phyloP scores from a whole-genome alignment of 345 rosid genomes.

The Sisymbrium altissimum region DNA sequence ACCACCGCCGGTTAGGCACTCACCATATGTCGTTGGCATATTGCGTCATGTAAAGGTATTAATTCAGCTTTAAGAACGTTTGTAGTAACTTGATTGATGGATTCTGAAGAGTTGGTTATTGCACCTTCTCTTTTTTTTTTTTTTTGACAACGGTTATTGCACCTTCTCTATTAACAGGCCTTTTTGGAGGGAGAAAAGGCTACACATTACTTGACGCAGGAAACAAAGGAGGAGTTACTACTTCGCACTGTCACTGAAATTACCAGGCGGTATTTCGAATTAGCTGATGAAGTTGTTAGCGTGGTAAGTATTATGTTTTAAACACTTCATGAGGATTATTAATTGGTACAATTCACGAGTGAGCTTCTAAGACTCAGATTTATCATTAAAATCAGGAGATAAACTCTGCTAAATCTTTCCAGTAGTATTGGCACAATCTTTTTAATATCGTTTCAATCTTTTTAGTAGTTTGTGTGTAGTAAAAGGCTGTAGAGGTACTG shows the following conservation, averaged over 20 bases:
- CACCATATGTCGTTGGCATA: slow-evolving; percentile 77
- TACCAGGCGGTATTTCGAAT: slow-evolving; percentile 70
- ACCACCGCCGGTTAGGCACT: slow-evolving; percentile 88
- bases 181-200: slow-evolving; percentile 82
- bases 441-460: not conserved
- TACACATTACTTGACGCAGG: slow-evolving; percentile 53
- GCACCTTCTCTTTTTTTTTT: no score
- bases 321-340: not conserved
- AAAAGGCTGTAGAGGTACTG: not conserved
- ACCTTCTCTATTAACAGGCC: slow-evolving; percentile 34
- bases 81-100: slow-evolving; percentile 12
- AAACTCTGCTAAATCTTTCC: not conserved
- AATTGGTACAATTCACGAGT: not conserved
- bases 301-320: slow-evolving; percentile 53
- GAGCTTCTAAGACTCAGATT: not conserved
- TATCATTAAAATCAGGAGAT: not conserved
- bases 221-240: slow-evolving; percentile 52
- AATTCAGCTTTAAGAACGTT: slow-evolving; percentile 12
- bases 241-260: slow-evolving; percentile 61
- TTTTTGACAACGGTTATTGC: no score
- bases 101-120: slow-evolving; percentile 6
- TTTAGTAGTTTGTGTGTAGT: not conserved
- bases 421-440: not conserved
- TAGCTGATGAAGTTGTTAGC: slow-evolving; percentile 75
- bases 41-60: slow-evolving; percentile 80